phyloP scores from a whole-genome alignment of 257 asterid genomes.

The Coffea canephora region DNA sequence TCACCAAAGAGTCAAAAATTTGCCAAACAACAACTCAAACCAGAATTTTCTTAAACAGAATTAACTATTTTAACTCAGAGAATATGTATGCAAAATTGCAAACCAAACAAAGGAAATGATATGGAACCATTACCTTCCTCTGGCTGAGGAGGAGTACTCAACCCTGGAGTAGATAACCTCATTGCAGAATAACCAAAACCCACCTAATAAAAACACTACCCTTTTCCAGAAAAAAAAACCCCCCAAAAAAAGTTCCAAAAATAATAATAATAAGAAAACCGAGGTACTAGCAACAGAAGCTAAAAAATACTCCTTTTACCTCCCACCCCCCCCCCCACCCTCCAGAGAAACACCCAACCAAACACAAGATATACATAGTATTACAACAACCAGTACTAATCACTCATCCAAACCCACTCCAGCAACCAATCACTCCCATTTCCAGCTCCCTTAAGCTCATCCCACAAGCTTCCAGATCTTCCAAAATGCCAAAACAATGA shows the following conservation, averaged over 20 bases:
- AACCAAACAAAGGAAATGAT: neutral
- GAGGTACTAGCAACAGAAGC: constrained; percentile 11
- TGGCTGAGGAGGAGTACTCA: constrained; percentile 43
- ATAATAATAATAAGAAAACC: neutral
- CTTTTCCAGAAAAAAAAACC: constrained; percentile 7
- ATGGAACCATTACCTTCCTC: constrained; percentile 58
- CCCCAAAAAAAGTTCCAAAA: no score
- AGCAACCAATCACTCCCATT: constrained; percentile 29
- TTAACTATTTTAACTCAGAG: constrained; percentile 3
- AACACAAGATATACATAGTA: constrained; percentile 11
- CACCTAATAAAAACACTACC: constrained; percentile 20
- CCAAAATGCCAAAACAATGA: constrained; percentile 7
- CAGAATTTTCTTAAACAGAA: neutral
- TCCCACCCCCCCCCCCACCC: constrained; percentile 38
- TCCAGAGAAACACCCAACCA: constrained; percentile 30
- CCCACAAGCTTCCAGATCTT: constrained; percentile 30
- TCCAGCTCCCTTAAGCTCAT: constrained; percentile 23
- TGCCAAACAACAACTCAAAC: neutral
- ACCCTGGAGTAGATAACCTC: constrained; percentile 73
- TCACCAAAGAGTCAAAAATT: constrained; percentile 8
- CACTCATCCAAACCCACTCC: constrained; percentile 57
- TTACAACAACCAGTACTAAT: constrained; percentile 10
- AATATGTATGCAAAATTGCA: neutral
- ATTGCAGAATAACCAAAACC: constrained; percentile 38
- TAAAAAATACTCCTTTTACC: constrained; percentile 8